Conservation (phyloP, 495 filamentous ascomycete genomes). For the Cryomyces minteri region DNA sequence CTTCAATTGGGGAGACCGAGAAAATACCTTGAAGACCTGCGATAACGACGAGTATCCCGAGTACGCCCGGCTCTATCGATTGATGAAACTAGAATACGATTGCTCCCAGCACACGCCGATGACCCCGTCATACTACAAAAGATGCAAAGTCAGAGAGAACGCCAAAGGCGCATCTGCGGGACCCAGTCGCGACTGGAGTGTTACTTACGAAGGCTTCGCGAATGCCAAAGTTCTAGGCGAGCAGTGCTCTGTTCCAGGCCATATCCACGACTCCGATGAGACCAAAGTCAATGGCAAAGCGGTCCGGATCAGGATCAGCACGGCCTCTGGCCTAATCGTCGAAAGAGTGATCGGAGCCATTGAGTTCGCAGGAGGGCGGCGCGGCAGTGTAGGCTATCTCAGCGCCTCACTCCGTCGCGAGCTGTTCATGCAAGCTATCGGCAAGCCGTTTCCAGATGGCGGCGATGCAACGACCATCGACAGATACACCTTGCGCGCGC, state of each 20-base stretch:
- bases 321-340: conserved; percentile 26
- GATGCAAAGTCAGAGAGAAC: conserved; percentile 3
- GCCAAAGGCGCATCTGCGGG: conserved; percentile 26
- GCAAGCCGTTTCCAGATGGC: neutral
- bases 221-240: conserved; percentile 30
- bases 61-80: conserved; percentile 42
- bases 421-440: conserved; percentile 19
- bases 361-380: conserved; percentile 42
- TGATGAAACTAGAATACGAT: conserved; percentile 32
- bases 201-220: conserved; percentile 37
- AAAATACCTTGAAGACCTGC: conserved; percentile 40
- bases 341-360: conserved; percentile 28
- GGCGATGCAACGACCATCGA: conserved; percentile 24
- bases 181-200: conserved; percentile 26
- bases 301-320: conserved; percentile 28
- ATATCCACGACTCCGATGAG: neutral
- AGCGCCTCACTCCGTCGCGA: conserved; percentile 29
- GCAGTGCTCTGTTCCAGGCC: conserved; percentile 15
- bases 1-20: conserved; percentile 40
- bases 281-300: conserved; percentile 2
- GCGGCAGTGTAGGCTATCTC: conserved; percentile 38
- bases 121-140: conserved; percentile 2
- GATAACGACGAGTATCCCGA: conserved; percentile 50
- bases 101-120: conserved; percentile 2
- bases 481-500: conserved; percentile 34